phyloP scores from a whole-genome alignment of 495 filamentous ascomycete species.

The Sphaerosporella brunnea region DNA sequence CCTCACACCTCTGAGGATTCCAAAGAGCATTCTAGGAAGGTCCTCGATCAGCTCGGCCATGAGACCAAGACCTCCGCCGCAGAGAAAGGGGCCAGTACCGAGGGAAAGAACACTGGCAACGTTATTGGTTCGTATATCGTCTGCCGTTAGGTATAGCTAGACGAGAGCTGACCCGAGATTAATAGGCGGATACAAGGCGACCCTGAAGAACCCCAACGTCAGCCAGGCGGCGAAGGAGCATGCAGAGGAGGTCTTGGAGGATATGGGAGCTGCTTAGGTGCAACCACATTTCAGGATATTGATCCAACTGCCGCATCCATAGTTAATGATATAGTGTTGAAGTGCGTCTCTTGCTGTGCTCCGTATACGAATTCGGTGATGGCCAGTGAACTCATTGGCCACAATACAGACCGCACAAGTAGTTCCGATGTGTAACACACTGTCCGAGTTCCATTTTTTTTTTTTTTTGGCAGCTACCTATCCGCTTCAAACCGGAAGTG shows the following conservation, averaged over 20 bases:
- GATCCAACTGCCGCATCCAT: too few species aligned
- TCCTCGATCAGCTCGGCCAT: conserved; percentile 29
- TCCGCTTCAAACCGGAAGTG: too few species aligned
- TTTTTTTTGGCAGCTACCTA: too few species aligned
- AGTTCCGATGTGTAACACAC: too few species aligned
- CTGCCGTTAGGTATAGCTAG: background rate
- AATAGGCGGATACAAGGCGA: conserved; percentile 14
- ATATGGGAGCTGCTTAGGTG: background rate
- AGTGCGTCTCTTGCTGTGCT: too few species aligned
- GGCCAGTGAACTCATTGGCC: too few species aligned
- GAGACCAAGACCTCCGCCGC: conserved; percentile 6
- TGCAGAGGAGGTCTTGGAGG: conserved; percentile 28
- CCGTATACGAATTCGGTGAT: too few species aligned
- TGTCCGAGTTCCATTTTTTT: too few species aligned
- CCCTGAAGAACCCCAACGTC: conserved; percentile 32
- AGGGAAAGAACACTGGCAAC: conserved; percentile 2
- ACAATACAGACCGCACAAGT: too few species aligned
- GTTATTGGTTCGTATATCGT: conserved; percentile 1
- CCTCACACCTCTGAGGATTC: conserved; percentile 32
- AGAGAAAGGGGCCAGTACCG: background rate
- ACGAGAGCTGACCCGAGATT: background rate
- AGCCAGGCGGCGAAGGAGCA: conserved; percentile 33
- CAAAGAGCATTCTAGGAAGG: conserved; percentile 30
- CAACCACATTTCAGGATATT: too few species aligned
- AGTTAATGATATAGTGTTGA: too few species aligned